These are phyloP conservation scores for Leccinum incarnatum DNA, from an alignment of 768 basidiomycete species.

Conservation along the genomic window DNA sequence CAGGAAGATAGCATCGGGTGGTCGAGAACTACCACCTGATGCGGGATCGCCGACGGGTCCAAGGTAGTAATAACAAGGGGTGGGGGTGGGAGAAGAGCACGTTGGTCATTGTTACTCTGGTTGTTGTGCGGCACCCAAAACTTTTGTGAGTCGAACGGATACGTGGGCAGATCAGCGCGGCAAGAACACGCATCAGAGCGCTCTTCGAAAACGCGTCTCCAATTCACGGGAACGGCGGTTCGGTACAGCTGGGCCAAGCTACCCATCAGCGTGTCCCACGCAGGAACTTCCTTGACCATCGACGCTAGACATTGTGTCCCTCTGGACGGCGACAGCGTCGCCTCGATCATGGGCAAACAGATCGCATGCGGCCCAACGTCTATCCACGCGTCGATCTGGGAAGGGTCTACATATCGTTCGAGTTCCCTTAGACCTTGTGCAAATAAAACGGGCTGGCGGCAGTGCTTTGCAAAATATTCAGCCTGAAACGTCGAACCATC, in stretches of 20 bases:
- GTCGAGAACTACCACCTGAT: conserved; percentile 13
- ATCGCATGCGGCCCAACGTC: conserved; percentile 67
- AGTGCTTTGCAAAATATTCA: conserved; percentile 59
- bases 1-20: conserved; percentile 42
- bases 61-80: neutral
- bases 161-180: conserved; percentile 57
- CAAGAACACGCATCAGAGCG: conserved; percentile 30
- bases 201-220: conserved; percentile 55
- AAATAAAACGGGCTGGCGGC: conserved; percentile 54
- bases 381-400: conserved; percentile 48
- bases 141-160: conserved; percentile 54
- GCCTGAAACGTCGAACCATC: conserved; percentile 46
- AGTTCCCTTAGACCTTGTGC: conserved; percentile 47
- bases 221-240: conserved; percentile 41
- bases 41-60: conserved; percentile 1
- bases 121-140: conserved; percentile 58
- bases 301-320: conserved; percentile 45
- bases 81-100: neutral
- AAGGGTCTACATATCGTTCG: conserved; percentile 23
- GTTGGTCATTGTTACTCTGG: neutral
- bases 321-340: conserved; percentile 26
- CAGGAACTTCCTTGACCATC: conserved; percentile 42
- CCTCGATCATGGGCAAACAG: conserved; percentile 56
- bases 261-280: conserved; percentile 44
- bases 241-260: conserved; percentile 50